Evolutionary conservation across 768 basidiomycete genomes (phyloP).

Genomic region (Kwoniella bestiolae): DNA sequence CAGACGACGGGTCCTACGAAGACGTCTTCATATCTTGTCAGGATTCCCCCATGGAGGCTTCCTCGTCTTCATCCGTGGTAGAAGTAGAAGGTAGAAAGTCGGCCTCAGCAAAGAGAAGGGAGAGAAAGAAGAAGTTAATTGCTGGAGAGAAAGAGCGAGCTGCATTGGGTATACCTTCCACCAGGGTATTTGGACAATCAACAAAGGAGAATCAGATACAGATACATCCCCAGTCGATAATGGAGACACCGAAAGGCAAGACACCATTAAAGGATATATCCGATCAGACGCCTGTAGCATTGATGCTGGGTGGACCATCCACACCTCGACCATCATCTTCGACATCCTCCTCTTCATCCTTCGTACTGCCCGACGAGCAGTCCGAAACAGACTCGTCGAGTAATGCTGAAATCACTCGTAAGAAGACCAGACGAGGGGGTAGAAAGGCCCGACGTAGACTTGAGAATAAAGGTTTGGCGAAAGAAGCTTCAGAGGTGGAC

Average conservation of each 20-base stretch:
- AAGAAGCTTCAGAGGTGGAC: conserved; percentile 11
- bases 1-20: not conserved
- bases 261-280: too few species aligned
- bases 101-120: conserved; percentile 11
- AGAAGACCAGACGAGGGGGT: conserved; percentile 21
- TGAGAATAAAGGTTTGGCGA: conserved; percentile 4
- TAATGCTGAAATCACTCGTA: not conserved
- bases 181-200: not conserved
- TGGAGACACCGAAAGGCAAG: not conserved
- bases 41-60: conserved; percentile 16
- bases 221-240: too few species aligned
- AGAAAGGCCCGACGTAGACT: conserved; percentile 14
- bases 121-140: conserved; percentile 21
- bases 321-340: not conserved
- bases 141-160: conserved; percentile 22
- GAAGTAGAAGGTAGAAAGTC: too few species aligned
- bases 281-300: not conserved
- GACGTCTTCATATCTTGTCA: too few species aligned
- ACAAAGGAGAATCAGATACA: not conserved
- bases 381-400: too few species aligned
- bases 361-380: too few species aligned
- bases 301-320: too few species aligned
- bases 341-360: not conserved
- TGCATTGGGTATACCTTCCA: conserved; percentile 4
- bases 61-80: not conserved